Base-by-base conservation (phyloP, 768 basidiomycete genomes). In the Boletus sp. region DNA sequence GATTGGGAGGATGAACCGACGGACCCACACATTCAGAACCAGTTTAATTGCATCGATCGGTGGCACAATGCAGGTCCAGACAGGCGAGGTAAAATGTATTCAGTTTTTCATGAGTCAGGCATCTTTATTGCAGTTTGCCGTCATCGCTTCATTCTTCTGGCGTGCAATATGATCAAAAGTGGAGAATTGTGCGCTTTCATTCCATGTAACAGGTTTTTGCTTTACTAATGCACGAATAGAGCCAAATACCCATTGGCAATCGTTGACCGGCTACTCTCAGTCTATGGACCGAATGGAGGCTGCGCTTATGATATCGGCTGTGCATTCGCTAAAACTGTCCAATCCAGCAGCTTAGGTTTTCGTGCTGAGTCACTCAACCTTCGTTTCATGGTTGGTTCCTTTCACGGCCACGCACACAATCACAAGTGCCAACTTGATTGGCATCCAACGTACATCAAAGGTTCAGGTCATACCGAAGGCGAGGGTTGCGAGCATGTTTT, bases 171-270 rank as follows among this genome's bases (percentile, higher is more conserved):
- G 51, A 30, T 48, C n/a, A 40, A 49, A 24, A 57, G 39, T 32
- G 42, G 57, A 9, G 48, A 58, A 6, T 18, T 54, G 52, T 54
- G 20, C 10, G 6, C 33, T 17, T 33, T 12, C 33, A 35, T 35
- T 11, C 7, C 11, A n/a, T n/a, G n/a, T n/a, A 11, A 35, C 7
- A 35, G 7, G 11, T 2, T 35, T 35, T 17, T 17, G 17, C 11
- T 12, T 12, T 14, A 17, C 9, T 39, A 17, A 39, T 39, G 15
- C 15, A 12, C 5, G 5, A 9, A 6, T 39, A 39, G 57, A 2
- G 42, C 30, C 3, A 58, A 58, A 18, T 53, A 58, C 5, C 52
- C n/a, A 0, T n/a, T 59, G 1, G 54, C 50, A 1, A 51, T 52
- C 1, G n/a, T 55, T 2, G 9, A 48, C 2, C 5, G 1, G 5